Percentiles rank a stretch among this genome's conserved stretches.
These are phyloP conservation scores for Leucosporidium creatinivorum DNA, from an alignment of 768 basidiomycete species.

Conservation along the genomic window DNA sequence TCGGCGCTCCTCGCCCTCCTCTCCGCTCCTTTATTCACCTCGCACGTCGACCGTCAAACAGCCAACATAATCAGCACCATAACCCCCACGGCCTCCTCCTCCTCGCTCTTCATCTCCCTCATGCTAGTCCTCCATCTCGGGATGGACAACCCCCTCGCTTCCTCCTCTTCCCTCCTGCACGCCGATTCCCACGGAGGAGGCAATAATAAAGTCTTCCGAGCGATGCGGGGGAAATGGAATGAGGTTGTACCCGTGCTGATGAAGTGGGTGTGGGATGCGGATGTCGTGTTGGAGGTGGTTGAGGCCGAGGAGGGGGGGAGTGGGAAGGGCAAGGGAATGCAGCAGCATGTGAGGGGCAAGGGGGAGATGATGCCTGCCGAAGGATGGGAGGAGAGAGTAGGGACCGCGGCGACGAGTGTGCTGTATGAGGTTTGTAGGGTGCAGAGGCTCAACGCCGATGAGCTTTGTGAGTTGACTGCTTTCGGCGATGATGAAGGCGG, in stretches of 20 bases:
- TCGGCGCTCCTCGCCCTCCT: slow-evolving; percentile 71
- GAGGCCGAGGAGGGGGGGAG: slow-evolving; percentile 49
- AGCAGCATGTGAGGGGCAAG: slow-evolving; percentile 35
- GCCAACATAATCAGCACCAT: slow-evolving; percentile 55
- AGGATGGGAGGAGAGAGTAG: slow-evolving; percentile 32
- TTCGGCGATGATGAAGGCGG: not conserved
- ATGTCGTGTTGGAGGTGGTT: slow-evolving; percentile 51
- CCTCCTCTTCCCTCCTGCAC: not conserved
- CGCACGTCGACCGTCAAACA: slow-evolving; percentile 87
- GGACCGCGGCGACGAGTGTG: slow-evolving; percentile 31
- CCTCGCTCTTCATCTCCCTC: slow-evolving; percentile 5
- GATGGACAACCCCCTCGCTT: not conserved
- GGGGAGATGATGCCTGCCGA: slow-evolving; percentile 20
- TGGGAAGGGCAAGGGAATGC: slow-evolving; percentile 21
- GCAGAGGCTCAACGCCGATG: slow-evolving; percentile 68
- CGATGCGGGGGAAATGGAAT: slow-evolving; percentile 53
- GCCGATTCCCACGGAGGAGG: slow-evolving; percentile 2
- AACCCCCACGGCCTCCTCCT: slow-evolving; percentile 44
- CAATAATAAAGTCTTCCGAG: slow-evolving; percentile 24
- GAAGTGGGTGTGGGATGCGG: slow-evolving; percentile 66
- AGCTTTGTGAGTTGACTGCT: slow-evolving; percentile 62
- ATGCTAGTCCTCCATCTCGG: slow-evolving; percentile 17
- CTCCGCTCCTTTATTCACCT: slow-evolving; percentile 76
- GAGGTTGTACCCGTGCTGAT: slow-evolving; percentile 72
- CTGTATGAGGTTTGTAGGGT: slow-evolving; percentile 90